Base-by-base conservation (phyloP, 2,329 filamentous ascomycete species). In the Myotisia sp. region DNA sequence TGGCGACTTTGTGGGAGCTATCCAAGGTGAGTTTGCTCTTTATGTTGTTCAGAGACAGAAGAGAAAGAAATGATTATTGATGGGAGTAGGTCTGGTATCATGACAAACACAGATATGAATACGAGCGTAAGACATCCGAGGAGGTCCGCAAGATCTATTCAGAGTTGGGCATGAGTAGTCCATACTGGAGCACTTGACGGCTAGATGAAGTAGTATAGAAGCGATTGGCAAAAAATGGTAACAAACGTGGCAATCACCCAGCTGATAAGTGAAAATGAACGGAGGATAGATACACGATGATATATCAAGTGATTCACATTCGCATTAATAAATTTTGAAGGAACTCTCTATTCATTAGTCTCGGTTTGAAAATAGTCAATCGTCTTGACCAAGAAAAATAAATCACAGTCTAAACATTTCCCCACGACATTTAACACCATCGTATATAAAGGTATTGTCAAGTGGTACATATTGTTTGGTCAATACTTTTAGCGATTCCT, bases 401-500 rank as follows among this genome's bases (percentile, higher is more conserved):
- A n/a, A n/a, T 46, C 37, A 66, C 38, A 70, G 49, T 36, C 55
- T 61, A 43, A 70, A 60, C 44, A 71, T 68, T 26, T 58, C 61
- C 29, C 57, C 69, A 47, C 64, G 68, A 49, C 70, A 74, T 42
- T 52, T 59, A 2, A 76, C 63, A 1, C 74, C 74, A 47, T 77
- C 71, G 44, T 75, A 76, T 16, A 76, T 51, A 46, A 71, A 75
- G 0, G 68, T 72, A 40, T 76, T 75, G 50, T 76, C 70, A 6
- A 76, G 60, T 1, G 74, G 73, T 7, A 75, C 62, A 48, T 77
- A 78, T 54, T 78, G 74, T 47, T 68, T 65, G n/a, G 74, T 78
- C 28, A 67, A 42, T 4, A 74, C 69, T 54, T 98, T 98, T 62
- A 98, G 92, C 42, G 87, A 74, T 61, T 98, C 90, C 58, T 98